Percentiles rank a stretch among this genome's conserved stretches.
Evolutionary conservation across 2,329 filamentous ascomycete genomes (phyloP).

Genomic region (Myotisia sp.): DNA sequence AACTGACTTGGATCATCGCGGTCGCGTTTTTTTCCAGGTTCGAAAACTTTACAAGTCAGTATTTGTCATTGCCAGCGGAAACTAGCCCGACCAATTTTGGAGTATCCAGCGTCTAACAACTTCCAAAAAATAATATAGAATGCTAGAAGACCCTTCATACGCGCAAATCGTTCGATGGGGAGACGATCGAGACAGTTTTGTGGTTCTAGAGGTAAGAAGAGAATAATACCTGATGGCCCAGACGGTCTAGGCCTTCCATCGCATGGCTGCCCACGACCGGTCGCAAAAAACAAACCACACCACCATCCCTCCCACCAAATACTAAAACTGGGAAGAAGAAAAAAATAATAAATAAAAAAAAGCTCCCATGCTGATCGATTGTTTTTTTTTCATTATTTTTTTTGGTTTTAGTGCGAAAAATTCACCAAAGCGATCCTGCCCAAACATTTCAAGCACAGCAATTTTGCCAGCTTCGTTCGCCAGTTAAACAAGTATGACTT

Average conservation of each 20-base stretch:
- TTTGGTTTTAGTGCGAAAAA: conserved; percentile 66
- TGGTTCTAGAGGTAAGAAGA: conserved; percentile 70
- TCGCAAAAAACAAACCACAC: too few species aligned
- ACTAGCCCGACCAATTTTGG: conserved; percentile 7
- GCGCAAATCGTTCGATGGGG: conserved; percentile 91
- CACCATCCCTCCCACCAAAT: too few species aligned
- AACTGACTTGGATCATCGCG: conserved; percentile 15
- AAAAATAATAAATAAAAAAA: too few species aligned
- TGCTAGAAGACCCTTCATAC: conserved; percentile 92
- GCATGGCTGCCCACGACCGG: too few species aligned
- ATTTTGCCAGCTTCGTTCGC: conserved; percentile 91
- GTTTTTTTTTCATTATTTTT: background rate
- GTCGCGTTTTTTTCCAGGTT: conserved; percentile 45
- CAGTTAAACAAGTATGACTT: conserved; percentile 98
- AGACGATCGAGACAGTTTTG: conserved; percentile 86
- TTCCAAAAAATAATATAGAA: too few species aligned
- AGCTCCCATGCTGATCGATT: background rate
- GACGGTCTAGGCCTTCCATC: too few species aligned
- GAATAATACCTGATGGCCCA: too few species aligned
- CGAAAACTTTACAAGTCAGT: conserved; percentile 95
- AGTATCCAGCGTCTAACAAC: too few species aligned
- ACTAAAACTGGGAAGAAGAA: background rate
- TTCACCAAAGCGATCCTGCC: conserved; percentile 95
- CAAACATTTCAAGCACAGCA: conserved; percentile 98
- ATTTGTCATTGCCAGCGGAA: conserved; percentile 6